Evolutionary conservation across 2,329 filamentous ascomycete genomes (phyloP), one percentile per base, ranked within the genome.

Genomic region (Aspergillus sp.): DNA sequence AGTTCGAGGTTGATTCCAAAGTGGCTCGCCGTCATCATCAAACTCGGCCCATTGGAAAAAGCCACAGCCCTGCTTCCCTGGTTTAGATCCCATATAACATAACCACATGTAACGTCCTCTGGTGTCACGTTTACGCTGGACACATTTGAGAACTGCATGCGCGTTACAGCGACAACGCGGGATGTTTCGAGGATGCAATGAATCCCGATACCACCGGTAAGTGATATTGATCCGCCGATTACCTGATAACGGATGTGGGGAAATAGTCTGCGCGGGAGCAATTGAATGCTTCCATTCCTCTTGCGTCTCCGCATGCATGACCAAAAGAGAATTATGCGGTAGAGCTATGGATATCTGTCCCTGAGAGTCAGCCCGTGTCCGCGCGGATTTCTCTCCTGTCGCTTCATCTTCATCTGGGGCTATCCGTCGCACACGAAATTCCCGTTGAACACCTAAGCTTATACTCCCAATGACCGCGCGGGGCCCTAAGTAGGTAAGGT

Each of bases 221-320:
- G 95, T 99, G 70, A 99, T 84, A 70, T 98, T 98, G 66, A 99
- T 93, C 41, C 95, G 83, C 62, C 85, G 87, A 65, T 87, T 92
- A 0, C 88, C 89, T 0, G 93, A 84, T 1, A 96, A 71, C 0
- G 93, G 91, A 71, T 99, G 95, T 1, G 91, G 91, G 60, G 92
- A 89, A 57, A 98, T 89, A 4, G 87, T 85, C 48, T 82, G 80
- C 0, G 89, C 87, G 0, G 92, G 89, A 0, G 86, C 81, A 43
- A 99, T 89, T 63, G 85, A 84, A 73, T 99, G 95, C 73, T 97
- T 98, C 92, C 92, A 98, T 69, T 90, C 88, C 70, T 98, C 93
- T 70, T 98, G 93, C 91, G 96, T 98, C 70, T 96, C 91, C 1
- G 93, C 93, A 68, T 98, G 93, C 95, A 99, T 98, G 9, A 98